Percentiles rank a stretch among this genome's conserved stretches.
These are phyloP conservation scores for Triticum turgidum DNA, from an alignment of 176 grass and related monocot genomes.

Conservation along the genomic window DNA sequence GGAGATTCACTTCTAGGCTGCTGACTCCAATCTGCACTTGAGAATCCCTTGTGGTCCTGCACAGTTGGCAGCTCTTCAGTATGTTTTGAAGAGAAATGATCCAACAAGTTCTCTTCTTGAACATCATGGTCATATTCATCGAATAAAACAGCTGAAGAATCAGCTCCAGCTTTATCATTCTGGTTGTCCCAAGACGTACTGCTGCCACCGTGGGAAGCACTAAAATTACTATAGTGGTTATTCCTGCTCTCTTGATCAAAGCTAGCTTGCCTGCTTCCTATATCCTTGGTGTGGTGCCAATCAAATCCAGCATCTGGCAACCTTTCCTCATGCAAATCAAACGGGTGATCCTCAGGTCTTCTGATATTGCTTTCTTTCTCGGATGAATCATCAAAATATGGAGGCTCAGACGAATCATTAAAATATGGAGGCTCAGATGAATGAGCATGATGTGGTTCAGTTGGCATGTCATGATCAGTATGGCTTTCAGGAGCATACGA, in stretches of 20 bases:
- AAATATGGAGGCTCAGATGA: slow-evolving; percentile 26
- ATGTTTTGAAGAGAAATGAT: slow-evolving; percentile 50
- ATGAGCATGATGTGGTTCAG: slow-evolving; percentile 20
- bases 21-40: slow-evolving; percentile 34
- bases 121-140: slow-evolving; percentile 71
- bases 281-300: slow-evolving; percentile 16
- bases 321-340: slow-evolving; percentile 40
- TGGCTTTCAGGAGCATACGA: slow-evolving; percentile 24
- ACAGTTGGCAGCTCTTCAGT: slow-evolving; percentile 38
- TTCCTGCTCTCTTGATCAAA: slow-evolving; percentile 27
- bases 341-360: slow-evolving; percentile 18
- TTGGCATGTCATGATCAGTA: slow-evolving; percentile 32
- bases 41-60: slow-evolving; percentile 27
- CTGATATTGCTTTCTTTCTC: slow-evolving; percentile 35
- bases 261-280: slow-evolving; percentile 23
- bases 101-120: slow-evolving; percentile 60
- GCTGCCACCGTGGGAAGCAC: slow-evolving; percentile 35
- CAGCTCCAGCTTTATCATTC: slow-evolving; percentile 25
- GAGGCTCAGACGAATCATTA: slow-evolving; percentile 36
- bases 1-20: slow-evolving; percentile 45
- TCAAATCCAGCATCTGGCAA: slow-evolving; percentile 27
- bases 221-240: slow-evolving; percentile 18
- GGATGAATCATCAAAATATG: slow-evolving; percentile 34
- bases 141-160: slow-evolving; percentile 49
- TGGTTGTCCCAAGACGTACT: slow-evolving; percentile 35